phyloP scores from a whole-genome alignment of 148 eudicot genomes.

The Beta vulgaris region DNA sequence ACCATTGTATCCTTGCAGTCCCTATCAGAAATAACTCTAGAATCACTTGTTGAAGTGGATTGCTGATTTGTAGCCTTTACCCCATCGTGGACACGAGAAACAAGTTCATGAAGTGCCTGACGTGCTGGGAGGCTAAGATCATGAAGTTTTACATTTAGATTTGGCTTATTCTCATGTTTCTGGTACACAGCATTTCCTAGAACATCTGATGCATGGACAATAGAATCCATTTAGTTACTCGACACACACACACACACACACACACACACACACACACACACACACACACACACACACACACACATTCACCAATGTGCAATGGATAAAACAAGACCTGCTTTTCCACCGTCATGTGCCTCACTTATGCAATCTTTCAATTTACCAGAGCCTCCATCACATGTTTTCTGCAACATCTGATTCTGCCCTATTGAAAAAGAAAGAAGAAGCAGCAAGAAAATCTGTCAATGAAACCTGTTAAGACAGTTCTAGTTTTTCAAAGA shows the following conservation, averaged over 20 bases:
- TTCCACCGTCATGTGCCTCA: constrained; percentile 32
- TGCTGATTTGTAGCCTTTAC: constrained; percentile 41
- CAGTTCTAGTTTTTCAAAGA: constrained; percentile 6
- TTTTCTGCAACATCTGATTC: constrained; percentile 56
- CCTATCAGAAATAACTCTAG: constrained; percentile 35
- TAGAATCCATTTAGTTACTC: not conserved
- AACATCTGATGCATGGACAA: constrained; percentile 34
- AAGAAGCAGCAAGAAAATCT: not conserved
- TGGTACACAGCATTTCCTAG: constrained; percentile 15
- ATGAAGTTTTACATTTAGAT: constrained; percentile 42
- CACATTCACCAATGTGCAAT: not conserved
- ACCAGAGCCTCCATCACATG: constrained; percentile 28
- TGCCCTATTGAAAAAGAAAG: constrained; percentile 51
- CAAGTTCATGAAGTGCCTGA: constrained; percentile 63
- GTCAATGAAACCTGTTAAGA: not conserved
- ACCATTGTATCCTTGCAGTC: constrained; percentile 20
- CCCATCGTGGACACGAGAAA: constrained; percentile 69
- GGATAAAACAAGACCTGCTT: constrained; percentile 43
- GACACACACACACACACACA: too few relatives aligned
- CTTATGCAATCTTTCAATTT: constrained; percentile 13
- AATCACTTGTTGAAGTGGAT: constrained; percentile 32
- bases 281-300: too few relatives aligned
- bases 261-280: too few relatives aligned
- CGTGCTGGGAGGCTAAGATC: constrained; percentile 57
- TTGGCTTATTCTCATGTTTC: constrained; percentile 31